Conservation (phyloP, 768 basidiomycete species). For the Lentinula detonsa region DNA sequence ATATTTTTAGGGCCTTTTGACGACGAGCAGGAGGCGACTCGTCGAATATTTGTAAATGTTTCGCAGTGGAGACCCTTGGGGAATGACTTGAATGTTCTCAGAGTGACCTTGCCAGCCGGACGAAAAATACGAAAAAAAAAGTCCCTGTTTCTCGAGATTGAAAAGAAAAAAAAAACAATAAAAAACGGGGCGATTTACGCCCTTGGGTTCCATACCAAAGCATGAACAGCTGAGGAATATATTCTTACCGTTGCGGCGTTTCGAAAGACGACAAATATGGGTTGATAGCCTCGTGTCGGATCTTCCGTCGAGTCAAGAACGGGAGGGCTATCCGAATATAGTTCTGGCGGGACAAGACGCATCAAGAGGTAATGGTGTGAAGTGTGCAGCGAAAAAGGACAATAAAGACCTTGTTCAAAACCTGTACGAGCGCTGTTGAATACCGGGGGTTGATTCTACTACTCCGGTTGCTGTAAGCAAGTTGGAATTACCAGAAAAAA, state of each 20-base stretch:
- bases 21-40: no score
- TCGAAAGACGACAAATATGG: not conserved
- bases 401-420: not conserved
- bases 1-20: no score
- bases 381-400: not conserved
- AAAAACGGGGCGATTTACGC: no score
- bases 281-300: slow-evolving; percentile 5
- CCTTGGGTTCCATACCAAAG: not conserved
- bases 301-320: not conserved
- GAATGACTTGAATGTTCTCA: not conserved
- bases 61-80: no score
- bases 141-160: no score
- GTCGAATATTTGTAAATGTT: no score
- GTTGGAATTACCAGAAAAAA: not conserved
- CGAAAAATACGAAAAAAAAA: not conserved
- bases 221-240: not conserved
- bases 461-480: not conserved
- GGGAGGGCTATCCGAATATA: not conserved
- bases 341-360: not conserved
- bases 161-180: no score
- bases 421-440: not conserved
- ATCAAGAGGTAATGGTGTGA: not conserved
- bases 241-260: not conserved
- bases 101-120: not conserved
- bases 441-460: not conserved